Evolutionary conservation across 345 rosid genomes (phyloP).

Genomic region (Pugionium dolabratum): DNA sequence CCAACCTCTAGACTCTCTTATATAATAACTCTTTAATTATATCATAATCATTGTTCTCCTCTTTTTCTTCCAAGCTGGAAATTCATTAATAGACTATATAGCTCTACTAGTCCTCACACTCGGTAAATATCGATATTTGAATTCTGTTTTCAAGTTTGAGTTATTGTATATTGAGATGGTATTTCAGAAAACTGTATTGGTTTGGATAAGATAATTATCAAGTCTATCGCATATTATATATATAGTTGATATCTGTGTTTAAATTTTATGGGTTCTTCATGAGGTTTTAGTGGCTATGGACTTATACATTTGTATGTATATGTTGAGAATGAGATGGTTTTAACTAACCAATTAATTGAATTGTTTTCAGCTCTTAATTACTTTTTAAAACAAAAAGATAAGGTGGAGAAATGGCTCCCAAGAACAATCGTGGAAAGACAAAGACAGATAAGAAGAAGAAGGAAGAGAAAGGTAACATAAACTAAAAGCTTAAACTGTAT

Average conservation of each 20-base stretch:
- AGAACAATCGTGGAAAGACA: constrained; percentile 86
- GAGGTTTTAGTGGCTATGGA: constrained; percentile 16
- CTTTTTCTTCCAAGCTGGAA: background rate
- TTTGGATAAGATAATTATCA: constrained; percentile 28
- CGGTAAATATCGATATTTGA: constrained; percentile 26
- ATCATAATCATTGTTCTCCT: background rate
- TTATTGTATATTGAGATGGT: background rate
- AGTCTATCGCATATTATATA: background rate
- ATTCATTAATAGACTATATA: constrained; percentile 1
- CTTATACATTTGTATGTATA: constrained; percentile 1
- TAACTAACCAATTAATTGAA: background rate
- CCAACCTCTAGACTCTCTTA: constrained; percentile 34
- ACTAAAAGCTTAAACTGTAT: background rate
- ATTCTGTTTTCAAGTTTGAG: background rate
- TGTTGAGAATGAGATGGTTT: constrained; percentile 20
- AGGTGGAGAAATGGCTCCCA: constrained; percentile 77
- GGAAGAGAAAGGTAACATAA: constrained; percentile 78
- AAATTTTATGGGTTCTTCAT: constrained; percentile 7
- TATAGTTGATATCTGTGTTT: background rate
- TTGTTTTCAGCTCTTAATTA: constrained; percentile 27
- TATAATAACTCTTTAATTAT: constrained; percentile 14
- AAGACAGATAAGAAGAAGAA: constrained; percentile 98
- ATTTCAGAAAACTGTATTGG: background rate
- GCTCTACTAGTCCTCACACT: constrained; percentile 22
- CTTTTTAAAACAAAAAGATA: constrained; percentile 19